Conservation (phyloP, 208 protist species). For the Naegleria gruberi region DNA sequence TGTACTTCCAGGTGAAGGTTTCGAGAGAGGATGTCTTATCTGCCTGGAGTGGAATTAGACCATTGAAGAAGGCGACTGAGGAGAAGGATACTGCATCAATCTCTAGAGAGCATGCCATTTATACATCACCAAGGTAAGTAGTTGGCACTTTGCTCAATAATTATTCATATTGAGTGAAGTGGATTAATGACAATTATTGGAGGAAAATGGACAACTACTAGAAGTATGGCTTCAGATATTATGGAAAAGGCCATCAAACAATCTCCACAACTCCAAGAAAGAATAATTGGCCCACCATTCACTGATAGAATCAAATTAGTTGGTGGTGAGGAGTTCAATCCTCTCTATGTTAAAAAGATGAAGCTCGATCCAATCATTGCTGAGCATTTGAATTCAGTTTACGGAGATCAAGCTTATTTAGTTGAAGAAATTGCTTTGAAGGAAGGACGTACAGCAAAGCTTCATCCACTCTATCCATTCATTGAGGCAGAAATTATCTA, state of each 20-base stretch:
- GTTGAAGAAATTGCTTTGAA: background rate
- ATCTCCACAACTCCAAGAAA: background rate
- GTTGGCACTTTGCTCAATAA: no score
- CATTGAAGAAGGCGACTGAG: slow-evolving; percentile 49
- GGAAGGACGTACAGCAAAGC: background rate
- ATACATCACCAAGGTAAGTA: background rate
- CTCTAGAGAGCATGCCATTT: slow-evolving; percentile 80
- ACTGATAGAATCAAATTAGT: background rate
- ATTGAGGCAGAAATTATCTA: background rate
- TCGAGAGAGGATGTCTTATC: slow-evolving; percentile 15
- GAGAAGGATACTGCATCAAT: slow-evolving; percentile 50
- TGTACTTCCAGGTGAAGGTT: slow-evolving; percentile 55
- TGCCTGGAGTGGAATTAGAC: slow-evolving; percentile 68
- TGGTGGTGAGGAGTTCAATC: background rate
- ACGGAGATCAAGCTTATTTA: background rate
- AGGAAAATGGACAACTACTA: slow-evolving; percentile 92
- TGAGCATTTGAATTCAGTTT: background rate
- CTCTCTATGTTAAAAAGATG: background rate
- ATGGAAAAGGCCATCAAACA: background rate
- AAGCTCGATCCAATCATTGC: background rate
- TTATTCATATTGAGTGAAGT: no score
- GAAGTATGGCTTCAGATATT: slow-evolving; percentile 79
- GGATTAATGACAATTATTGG: slow-evolving; percentile 71
- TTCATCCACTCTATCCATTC: background rate
- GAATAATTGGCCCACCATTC: no score